A percentile compares a stretch with the other conserved stretches of the same genome.
Conservation (phyloP, 2,329 filamentous ascomycete species). For the Curvularia hawaiiensis region DNA sequence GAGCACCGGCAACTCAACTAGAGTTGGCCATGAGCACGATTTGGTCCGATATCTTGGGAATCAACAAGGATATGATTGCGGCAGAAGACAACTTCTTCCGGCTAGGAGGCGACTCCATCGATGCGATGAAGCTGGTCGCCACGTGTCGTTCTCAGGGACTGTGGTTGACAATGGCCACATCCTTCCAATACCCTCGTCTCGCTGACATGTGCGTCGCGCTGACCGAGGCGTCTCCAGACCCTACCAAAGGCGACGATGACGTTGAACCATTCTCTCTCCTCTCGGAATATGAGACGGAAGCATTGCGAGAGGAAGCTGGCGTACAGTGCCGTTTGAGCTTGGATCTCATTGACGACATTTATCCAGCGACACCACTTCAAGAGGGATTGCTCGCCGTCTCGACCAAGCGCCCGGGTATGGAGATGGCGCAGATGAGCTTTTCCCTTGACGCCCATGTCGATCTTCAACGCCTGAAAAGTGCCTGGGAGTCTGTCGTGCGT, state of each 20-base stretch:
- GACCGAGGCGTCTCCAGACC: not conserved
- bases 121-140: conserved; percentile 38
- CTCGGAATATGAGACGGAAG: not conserved
- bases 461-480: conserved; percentile 39
- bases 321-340: not conserved
- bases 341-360: conserved; percentile 1
- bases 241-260: not conserved
- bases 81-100: conserved; percentile 44
- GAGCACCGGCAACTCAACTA: conserved; percentile 12
- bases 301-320: not conserved
- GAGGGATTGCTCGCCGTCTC: conserved; percentile 62
- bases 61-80: conserved; percentile 1
- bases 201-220: not conserved
- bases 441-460: conserved; percentile 11
- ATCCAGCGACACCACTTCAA: conserved; percentile 45
- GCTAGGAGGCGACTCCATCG: conserved; percentile 49
- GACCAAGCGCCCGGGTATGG: conserved; percentile 57
- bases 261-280: conserved; percentile 1
- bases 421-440: conserved; percentile 55
- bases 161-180: not conserved
- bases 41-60: conserved; percentile 19
- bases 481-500: conserved; percentile 49
- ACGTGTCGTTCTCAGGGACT: not conserved
- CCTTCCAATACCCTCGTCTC: not conserved
- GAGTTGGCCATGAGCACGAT: conserved; percentile 10